These are phyloP conservation scores for Penicillium flavigenum DNA, from an alignment of 495 filamentous ascomycete genomes.

Conservation along the genomic window DNA sequence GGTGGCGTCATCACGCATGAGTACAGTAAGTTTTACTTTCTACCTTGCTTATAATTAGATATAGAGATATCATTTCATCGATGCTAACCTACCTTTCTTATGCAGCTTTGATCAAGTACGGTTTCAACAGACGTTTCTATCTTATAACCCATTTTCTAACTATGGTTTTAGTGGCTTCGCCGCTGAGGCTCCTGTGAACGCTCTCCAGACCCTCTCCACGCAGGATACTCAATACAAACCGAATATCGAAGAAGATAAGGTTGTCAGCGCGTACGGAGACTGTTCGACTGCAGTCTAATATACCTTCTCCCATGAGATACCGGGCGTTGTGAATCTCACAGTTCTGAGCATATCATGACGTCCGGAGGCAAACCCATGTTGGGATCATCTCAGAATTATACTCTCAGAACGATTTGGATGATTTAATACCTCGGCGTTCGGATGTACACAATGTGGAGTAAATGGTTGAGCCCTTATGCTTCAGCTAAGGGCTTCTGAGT, in stretches of 20 bases:
- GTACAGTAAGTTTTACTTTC: constrained; percentile 44
- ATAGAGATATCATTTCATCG: not conserved
- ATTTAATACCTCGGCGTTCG: constrained; percentile 2
- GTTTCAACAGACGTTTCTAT: not conserved
- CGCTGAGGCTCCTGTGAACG: constrained; percentile 64
- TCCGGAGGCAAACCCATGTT: not conserved
- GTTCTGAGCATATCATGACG: constrained; percentile 14
- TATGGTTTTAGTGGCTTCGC: constrained; percentile 64
- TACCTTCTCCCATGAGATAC: not conserved
- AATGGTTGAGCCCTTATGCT: not conserved
- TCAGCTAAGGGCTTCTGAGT: not conserved
- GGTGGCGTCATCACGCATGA: constrained; percentile 51
- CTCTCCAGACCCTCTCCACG: constrained; percentile 67
- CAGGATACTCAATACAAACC: constrained; percentile 63
- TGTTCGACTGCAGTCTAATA: constrained; percentile 15
- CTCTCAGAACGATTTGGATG: not conserved
- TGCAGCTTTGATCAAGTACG: constrained; percentile 54
- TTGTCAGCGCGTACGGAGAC: constrained; percentile 48
- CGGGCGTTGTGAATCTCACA: constrained; percentile 8
- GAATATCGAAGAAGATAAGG: constrained; percentile 72
- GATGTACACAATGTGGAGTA: constrained; percentile 2
- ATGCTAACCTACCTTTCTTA: constrained; percentile 19
- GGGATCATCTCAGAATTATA: not conserved
- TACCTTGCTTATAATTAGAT: not conserved
- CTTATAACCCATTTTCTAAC: constrained; percentile 23